Evolutionary conservation across 176 grass and related monocot species (phyloP), one percentile per base, ranked within the genome.

Genomic region (Cenchrus fungigraminus): DNA sequence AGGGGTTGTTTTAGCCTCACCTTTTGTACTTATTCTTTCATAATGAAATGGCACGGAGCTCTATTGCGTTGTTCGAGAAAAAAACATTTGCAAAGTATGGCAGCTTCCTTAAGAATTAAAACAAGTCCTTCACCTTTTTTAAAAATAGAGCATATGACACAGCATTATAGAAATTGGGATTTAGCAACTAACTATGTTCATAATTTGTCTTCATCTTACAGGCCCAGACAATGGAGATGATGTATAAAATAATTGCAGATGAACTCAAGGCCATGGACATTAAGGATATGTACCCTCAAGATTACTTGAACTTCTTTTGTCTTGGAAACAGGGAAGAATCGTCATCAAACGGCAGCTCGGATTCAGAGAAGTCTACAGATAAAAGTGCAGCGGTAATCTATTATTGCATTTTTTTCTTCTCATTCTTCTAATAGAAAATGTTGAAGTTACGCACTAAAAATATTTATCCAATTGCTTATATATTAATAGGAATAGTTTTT

Each of bases 281-380:
- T 82, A 63, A 88, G 72, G 70, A 93, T 89, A 79, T 63, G 56
- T 71, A 91, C 76, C 93, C 88, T 62, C 83, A 95, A 77, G 90
- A 98, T 82, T 99, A 99, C 83, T 87, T 99, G 72, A 99, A 98
- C 89, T 98, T 98, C 74, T 98, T 87, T 87, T 98, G 93, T 78
- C 91, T 98, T 32, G 96, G 96, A 50, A 95, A 93, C 54, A 80
- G 93, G 76, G 96, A 98, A 92, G 82, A 89, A 86, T 25, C 75
- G 63, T 47, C 82, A 1, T 79, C 84, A n/a, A 75, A 92, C 61
- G 40, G 46, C 13, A 88, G 84, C 25, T 71, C 59, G 2, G 86
- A 83, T 9, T 81, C 76, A 73, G 87, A 94, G 19, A 90, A 93
- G 69, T 90, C 90, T 85, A 64, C 91, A 54, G 88, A 90, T 53